Evolutionary conservation across 495 filamentous ascomycete species (phyloP).

Genomic region (Ramalina intermedia): DNA sequence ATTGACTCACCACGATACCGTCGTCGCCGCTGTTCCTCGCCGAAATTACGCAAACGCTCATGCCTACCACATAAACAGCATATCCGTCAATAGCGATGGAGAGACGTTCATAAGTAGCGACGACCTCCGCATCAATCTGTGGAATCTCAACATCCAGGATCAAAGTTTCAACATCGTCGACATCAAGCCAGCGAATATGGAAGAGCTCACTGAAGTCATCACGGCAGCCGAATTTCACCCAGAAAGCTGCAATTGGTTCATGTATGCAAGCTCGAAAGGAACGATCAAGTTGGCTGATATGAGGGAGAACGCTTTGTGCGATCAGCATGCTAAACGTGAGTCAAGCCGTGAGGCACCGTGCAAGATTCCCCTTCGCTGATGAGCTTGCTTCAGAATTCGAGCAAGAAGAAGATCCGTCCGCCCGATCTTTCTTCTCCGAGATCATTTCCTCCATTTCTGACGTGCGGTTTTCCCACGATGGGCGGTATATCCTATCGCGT

Average conservation of each 20-base stretch:
- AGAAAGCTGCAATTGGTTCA: slow-evolving; percentile 97
- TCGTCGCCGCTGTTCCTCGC: slow-evolving; percentile 89
- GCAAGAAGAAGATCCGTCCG: slow-evolving; percentile 96
- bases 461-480: slow-evolving; percentile 91
- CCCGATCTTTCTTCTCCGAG: slow-evolving; percentile 98
- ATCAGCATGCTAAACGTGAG: slow-evolving; percentile 89
- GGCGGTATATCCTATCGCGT: slow-evolving; percentile 90
- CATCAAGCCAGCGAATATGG: slow-evolving; percentile 99
- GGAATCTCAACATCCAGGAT: slow-evolving; percentile 98
- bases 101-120: slow-evolving; percentile 99
- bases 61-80: slow-evolving; percentile 99
- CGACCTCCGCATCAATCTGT: slow-evolving; percentile 92
- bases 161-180: slow-evolving; percentile 99
- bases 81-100: slow-evolving; percentile 97
- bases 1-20: slow-evolving; percentile 94
- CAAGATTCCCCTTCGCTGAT: background rate
- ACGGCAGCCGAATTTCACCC: slow-evolving; percentile 98
- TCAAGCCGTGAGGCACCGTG: slow-evolving; percentile 4
- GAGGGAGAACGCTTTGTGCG: slow-evolving; percentile 89
- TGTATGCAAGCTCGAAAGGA: slow-evolving; percentile 98
- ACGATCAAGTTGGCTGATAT: slow-evolving; percentile 99
- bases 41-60: slow-evolving; percentile 96
- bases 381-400: slow-evolving; percentile 60
- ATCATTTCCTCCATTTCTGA: slow-evolving; percentile 99
- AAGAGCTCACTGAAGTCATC: slow-evolving; percentile 96